Evolutionary conservation across 2,329 filamentous ascomycete genomes (phyloP), one percentile per base, ranked within the genome.

Genomic region (Periconia macrospinosa): DNA sequence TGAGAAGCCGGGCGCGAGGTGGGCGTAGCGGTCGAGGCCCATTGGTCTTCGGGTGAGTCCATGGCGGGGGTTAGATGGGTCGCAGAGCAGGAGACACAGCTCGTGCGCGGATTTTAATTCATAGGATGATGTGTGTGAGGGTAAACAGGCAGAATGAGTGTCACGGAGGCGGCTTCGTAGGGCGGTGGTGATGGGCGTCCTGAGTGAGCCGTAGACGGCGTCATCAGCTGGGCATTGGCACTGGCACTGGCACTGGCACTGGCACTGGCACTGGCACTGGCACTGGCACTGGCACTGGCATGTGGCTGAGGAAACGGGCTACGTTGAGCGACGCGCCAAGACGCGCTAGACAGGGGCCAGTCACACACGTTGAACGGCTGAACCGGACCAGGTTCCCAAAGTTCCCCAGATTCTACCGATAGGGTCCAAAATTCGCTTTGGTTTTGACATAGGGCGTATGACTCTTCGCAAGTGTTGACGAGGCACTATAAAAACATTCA

Each of bases 1-100:
- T 64, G 68, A n/a, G 72, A 75, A 41, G 66, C 61, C 52, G 73
- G 73, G 52, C 71, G 69, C 52, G 70, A 70, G 56, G 68, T 72
- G 42, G 71, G 63, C 30, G 71, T 69, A 49, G 61, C 65, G 55
- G 72, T 70, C 30, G 71, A 71, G 59, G 62, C 69, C 70, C 67
- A 71, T 56, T 64, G 67, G 55, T 60, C 67, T 53, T 73, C 70
- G 53, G 70, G 62, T 30, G 68, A 62, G 43, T 71, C 63, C 70
- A 73, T 73, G 58, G 53, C 52, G 53, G 52, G n/a, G 54, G 30
- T 30, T 11, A n/a, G 14, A 33, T 19, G 49, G 17, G 45, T 54
- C 37, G 40, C 5, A 40, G 46, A 23, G 52, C 40, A 47, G 11
- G 18, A 42, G 50, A 43, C 27, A 50, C 41, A 52, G 18, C 45